Evolutionary conservation across 805 yeast species (phyloP).

Genomic region (Candida khao-thaluensis): DNA sequence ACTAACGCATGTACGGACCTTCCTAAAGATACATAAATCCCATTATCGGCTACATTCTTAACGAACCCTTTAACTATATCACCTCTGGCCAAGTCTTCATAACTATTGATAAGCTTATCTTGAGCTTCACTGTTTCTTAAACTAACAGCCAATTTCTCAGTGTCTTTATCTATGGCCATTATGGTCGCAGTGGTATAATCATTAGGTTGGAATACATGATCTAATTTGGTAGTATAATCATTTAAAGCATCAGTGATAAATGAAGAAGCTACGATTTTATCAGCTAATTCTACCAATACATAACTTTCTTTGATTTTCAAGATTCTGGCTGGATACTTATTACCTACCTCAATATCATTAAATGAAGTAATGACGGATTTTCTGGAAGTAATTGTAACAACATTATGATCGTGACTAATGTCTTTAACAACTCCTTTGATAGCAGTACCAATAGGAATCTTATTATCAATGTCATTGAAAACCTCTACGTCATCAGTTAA

Average conservation of each 20-base stretch:
- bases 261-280: constrained; percentile 59
- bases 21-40: constrained; percentile 76
- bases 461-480: constrained; percentile 49
- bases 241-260: constrained; percentile 75
- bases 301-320: constrained; percentile 56
- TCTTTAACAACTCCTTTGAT: constrained; percentile 55
- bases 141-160: constrained; percentile 60
- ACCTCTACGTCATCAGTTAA: constrained; percentile 53
- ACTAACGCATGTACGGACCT: constrained; percentile 73
- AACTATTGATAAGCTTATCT: constrained; percentile 49
- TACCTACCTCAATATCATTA: constrained; percentile 54
- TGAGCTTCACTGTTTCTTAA: constrained; percentile 51
- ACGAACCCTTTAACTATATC: constrained; percentile 80
- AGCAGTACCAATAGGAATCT: constrained; percentile 72
- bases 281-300: constrained; percentile 70
- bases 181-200: constrained; percentile 60
- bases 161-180: constrained; percentile 43
- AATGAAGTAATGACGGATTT: constrained; percentile 38
- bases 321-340: constrained; percentile 60
- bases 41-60: constrained; percentile 68
- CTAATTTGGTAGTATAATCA: constrained; percentile 56
- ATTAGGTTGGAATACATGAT: constrained; percentile 48
- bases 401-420: constrained; percentile 52
- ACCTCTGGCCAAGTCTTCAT: constrained; percentile 61
- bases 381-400: constrained; percentile 52